Evolutionary conservation across 1,284 basidiomycete genomes (phyloP).

Genomic region (Boletus semigastroideus): DNA sequence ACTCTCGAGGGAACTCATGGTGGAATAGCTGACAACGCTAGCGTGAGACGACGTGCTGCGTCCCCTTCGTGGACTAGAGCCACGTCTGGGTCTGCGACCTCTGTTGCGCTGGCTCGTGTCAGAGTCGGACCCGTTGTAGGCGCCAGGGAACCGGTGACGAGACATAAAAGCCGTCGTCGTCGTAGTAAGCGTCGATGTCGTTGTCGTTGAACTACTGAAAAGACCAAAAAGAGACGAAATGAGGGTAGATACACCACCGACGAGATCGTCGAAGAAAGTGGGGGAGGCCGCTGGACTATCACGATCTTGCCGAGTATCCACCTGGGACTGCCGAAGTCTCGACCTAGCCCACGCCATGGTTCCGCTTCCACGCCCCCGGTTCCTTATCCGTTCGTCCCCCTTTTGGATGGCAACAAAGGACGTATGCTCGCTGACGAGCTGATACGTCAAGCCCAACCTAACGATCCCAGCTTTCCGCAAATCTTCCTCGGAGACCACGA

Average conservation of each 20-base stretch:
- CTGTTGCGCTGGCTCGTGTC: not conserved
- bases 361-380: not conserved
- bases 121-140: constrained; percentile 9
- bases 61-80: not conserved
- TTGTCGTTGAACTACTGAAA: not conserved
- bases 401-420: constrained; percentile 55
- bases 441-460: constrained; percentile 49
- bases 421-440: constrained; percentile 50
- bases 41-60: constrained; percentile 21
- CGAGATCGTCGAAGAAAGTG: constrained; percentile 20
- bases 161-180: not conserved
- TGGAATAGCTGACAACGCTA: constrained; percentile 43
- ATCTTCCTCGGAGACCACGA: constrained; percentile 32
- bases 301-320: not conserved
- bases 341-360: constrained; percentile 18
- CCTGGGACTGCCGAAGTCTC: constrained; percentile 4
- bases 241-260: constrained; percentile 16
- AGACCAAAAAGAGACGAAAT: constrained; percentile 19
- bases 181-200: not conserved
- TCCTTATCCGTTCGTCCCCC: constrained; percentile 17
- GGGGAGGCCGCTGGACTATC: not conserved
- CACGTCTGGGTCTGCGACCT: not conserved
- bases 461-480: constrained; percentile 46
- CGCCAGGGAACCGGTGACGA: constrained; percentile 15
- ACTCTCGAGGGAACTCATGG: constrained; percentile 46